Base-by-base conservation (phyloP, 306 rosid species). In the Carpinus fangiana region DNA sequence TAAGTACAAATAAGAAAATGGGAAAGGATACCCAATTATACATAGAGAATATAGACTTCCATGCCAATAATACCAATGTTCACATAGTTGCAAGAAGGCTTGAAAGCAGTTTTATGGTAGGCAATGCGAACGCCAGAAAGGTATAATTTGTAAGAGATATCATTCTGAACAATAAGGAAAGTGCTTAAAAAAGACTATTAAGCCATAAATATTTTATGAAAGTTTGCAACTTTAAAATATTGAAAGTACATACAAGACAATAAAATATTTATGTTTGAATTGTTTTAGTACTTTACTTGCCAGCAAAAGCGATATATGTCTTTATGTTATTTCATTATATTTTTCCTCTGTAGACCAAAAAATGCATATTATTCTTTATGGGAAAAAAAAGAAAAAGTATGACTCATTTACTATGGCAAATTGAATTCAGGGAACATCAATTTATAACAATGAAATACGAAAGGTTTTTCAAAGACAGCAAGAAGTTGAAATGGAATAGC, bases 1-100 rank as follows among this genome's bases (percentile, higher is more conserved):
- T 13, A 55, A 66, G 59, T 51, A 56, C 38, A 76, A 85, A 52
- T 85, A 11, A 79, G 83, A 78, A 47, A 64, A 74, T 47, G 9
- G 75, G 56, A 71, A 77, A 78, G 18, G 53, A 73, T 2, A 34
- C 21, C 10, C 2, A 67, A 28, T 36, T 41, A 38, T 41, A 5
- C 10, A 4, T 38, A 41, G 50, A 66, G 51, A 41, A 9, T 5
- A 3, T 17, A 66, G 41, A 62, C 41, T 14, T 62, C 41, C 11
- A 2, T 31, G 4, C 11, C 28, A 7, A 62, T 14, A 62, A 14
- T 4, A 62, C 20, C 34, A 21, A 28, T 62, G 38, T 1, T 31
- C 10, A 62, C 43, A 62, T 17, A 62, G 17, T 62, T 31, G 13
- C 10, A 62, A 31, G 41, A 62, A 62, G 11, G 31, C 69, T 20